Evolutionary conservation across 306 rosid species (phyloP), one percentile per base, ranked within the genome.

Genomic region (Pterocarpus macrocarpus): DNA sequence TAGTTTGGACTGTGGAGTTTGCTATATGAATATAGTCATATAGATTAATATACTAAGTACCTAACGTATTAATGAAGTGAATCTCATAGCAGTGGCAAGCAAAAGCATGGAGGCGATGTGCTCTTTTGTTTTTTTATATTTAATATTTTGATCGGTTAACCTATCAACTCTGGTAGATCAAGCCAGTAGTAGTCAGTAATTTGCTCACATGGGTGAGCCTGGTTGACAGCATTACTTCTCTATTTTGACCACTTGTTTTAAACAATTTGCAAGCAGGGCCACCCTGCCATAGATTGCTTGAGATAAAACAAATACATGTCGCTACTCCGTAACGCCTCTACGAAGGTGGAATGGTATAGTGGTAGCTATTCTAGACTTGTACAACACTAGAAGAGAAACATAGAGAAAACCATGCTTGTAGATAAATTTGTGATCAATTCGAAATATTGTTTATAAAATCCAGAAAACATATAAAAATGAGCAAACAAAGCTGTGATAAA

Each of bases 401-500:
- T 8, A 11, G 3, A 15, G 1, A 69, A 16, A 68, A 68, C 56
- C 73, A 32, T 11, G n/a, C 39, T 3, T 3, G 16, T 7, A 11
- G 58, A 53, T 56, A 39, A 73, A 55, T 16, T 17, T 43, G 17
- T 34, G 34, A 11, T 7, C 38, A 5, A 38, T 33, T 32, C 15
- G 22, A n/a, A 5, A 15, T 44, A 58, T 10, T 45, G 52, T 35
- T 49, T 17, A 13, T 22, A 59, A 47, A 47, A 35, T 61, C 33
- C 0, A 17, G 35, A 79, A 68, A 69, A 59, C 16, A 44, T 0
- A 7, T 7, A 8, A 9, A 64, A 11, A 22, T 61, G 41, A 72
- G 82, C 80, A 45, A 56, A 30, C 58, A 56, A 9, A 36, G 32
- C 62, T 32, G 73, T 30, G 62, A 11, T 55, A 41, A 82, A 52